Evolutionary conservation across 768 basidiomycete species (phyloP).

Genomic region (Lanmaoa pseudosensibilis): DNA sequence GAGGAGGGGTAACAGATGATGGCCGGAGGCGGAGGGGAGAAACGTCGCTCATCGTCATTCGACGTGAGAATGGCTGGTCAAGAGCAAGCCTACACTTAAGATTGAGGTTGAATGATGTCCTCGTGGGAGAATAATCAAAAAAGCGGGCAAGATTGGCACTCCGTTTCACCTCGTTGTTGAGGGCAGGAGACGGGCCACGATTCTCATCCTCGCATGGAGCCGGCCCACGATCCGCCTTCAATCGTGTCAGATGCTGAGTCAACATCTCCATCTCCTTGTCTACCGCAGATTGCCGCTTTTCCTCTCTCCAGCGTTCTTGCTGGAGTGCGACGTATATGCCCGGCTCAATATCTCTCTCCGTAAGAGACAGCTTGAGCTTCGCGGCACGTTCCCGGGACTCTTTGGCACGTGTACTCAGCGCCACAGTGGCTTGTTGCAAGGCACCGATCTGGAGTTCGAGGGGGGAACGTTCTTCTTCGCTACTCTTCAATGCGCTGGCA

Average conservation of each 20-base stretch:
- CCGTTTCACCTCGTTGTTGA: constrained; percentile 28
- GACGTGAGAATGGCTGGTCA: constrained; percentile 33
- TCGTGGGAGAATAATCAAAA: constrained; percentile 37
- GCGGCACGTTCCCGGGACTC: constrained; percentile 45
- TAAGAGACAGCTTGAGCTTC: constrained; percentile 40
- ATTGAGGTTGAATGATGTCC: constrained; percentile 33
- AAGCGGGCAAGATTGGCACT: constrained; percentile 41
- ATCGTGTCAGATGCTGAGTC: constrained; percentile 35
- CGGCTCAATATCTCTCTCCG: constrained; percentile 41
- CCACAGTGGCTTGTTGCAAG: constrained; percentile 44
- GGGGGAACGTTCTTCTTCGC: constrained; percentile 36
- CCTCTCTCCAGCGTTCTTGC: constrained; percentile 52
- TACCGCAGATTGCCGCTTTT: constrained; percentile 41
- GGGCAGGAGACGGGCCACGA: constrained; percentile 15
- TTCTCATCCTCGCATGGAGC: constrained; percentile 17
- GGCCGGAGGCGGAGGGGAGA: constrained; percentile 37
- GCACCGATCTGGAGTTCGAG: constrained; percentile 49
- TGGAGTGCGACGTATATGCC: constrained; percentile 39
- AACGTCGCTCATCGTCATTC: constrained; percentile 37
- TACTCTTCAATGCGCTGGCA: constrained; percentile 34
- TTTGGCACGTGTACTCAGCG: constrained; percentile 44
- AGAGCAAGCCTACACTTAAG: constrained; percentile 31
- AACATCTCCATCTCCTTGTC: constrained; percentile 39
- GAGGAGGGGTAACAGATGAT: constrained; percentile 26
- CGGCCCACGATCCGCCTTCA: constrained; percentile 30